Evolutionary conservation across 306 rosid genomes (phyloP), one percentile per base, ranked within the genome.

Genomic region (Medicago truncatula): DNA sequence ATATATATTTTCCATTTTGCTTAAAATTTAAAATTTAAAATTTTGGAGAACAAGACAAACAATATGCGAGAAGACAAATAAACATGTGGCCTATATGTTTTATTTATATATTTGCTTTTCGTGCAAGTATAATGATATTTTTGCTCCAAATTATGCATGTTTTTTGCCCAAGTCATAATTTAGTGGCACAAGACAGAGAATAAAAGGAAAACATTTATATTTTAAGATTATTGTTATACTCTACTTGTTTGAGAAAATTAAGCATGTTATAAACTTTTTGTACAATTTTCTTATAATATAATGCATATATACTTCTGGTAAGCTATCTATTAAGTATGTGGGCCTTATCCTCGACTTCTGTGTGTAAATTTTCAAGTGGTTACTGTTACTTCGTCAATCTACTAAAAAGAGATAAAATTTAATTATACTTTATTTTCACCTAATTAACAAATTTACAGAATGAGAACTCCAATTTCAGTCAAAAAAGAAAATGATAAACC

Each of bases 81-180:
- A 40, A 40, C 44, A 40, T 40, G 44, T 9, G 44, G 12, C 44
- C 14, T 1, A 14, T 14, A 61, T 34, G 20, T n/a, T 60, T 28
- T 9, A 67, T 71, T 28, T 71, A 15, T 16, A 39, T 15, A 47
- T 83, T 83, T 71, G 41, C 80, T 89, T 83, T 74, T 54, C 89
- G 82, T 86, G 81, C 87, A 84, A 80, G 87, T 78, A 49, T 67
- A 62, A 39, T 38, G 46, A 50, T 49, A 70, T 21, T 71, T 72
- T 15, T 23, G 28, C 74, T 79, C 67, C 58, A 62, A 53, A n/a
- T n/a, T n/a, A 71, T 39, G 16, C 40, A 21, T 52, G 25, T n/a
- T 61, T 70, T 61, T 41, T 17, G 8, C 25, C 44, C 36, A 44
- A 38, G 38, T 68, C 39, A 53, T 65, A 53, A 23, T 49, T 74